Conservation (phyloP, 176 grass and related monocot genomes). For the Triticum turgidum region DNA sequence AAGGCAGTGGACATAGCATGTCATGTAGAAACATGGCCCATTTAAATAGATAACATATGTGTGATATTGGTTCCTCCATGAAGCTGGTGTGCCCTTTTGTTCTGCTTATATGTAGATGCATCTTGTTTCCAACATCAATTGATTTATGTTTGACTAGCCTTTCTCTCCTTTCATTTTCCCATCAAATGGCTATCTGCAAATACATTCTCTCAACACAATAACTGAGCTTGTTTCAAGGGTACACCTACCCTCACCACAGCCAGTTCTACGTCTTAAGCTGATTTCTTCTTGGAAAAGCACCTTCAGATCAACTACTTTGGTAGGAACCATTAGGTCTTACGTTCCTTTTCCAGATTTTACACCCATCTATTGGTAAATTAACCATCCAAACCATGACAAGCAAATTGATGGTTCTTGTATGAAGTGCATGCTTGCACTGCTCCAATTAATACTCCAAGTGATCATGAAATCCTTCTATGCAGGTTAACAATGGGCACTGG, state of each 20-base stretch:
- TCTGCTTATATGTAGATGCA: conserved; percentile 38
- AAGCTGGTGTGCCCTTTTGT: conserved; percentile 22
- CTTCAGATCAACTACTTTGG: conserved; percentile 35
- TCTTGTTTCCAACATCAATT: conserved; percentile 37
- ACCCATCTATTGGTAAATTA: conserved; percentile 13
- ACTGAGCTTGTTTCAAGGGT: conserved; percentile 22
- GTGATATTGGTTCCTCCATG: conserved; percentile 22
- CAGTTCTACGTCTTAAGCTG: conserved; percentile 34
- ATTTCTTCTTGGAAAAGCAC: conserved; percentile 32
- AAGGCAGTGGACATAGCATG: conserved; percentile 25
- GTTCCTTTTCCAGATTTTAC: conserved; percentile 30
- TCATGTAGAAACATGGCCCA: conserved; percentile 40
- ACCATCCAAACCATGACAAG: conserved; percentile 32
- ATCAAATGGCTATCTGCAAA: conserved; percentile 33
- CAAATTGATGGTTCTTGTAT: conserved; percentile 16
- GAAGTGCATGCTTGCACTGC: conserved; percentile 22
- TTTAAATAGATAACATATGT: conserved; percentile 18
- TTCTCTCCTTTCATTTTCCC: conserved; percentile 28
- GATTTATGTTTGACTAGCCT: conserved; percentile 41
- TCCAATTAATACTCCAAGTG: conserved; percentile 28
- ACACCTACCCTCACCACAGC: conserved; percentile 20
- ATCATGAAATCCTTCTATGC: conserved; percentile 35
- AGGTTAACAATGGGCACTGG: conserved; percentile 26
- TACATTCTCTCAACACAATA: conserved; percentile 28
- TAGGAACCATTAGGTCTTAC: conserved; percentile 30